Evolutionary conservation across 805 yeast genomes (phyloP).

Genomic region (Ogataea nonfermentans): DNA sequence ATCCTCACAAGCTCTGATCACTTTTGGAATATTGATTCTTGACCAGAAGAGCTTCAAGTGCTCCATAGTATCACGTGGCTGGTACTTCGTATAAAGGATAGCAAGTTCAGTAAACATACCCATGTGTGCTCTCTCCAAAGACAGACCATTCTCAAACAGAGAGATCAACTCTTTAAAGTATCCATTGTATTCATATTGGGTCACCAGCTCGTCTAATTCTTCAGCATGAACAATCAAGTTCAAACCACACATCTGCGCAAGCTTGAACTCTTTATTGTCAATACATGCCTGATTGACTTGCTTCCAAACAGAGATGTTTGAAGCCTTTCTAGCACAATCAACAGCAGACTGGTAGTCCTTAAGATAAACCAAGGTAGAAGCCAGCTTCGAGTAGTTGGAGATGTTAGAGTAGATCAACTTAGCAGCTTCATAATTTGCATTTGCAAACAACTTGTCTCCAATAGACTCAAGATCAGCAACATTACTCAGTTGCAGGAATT

Average conservation of each 20-base stretch:
- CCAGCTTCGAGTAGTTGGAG: slow-evolving; percentile 92
- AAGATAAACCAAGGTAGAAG: slow-evolving; percentile 91
- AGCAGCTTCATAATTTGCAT: slow-evolving; percentile 87
- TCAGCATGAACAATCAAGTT: slow-evolving; percentile 97
- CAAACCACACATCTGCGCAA: slow-evolving; percentile 98
- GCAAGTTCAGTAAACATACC: slow-evolving; percentile 99
- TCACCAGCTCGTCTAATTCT: slow-evolving; percentile 86
- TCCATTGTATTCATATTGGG: slow-evolving; percentile 84
- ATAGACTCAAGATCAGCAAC: slow-evolving; percentile 90
- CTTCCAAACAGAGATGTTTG: slow-evolving; percentile 92
- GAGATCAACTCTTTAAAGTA: slow-evolving; percentile 89
- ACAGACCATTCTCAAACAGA: slow-evolving; percentile 91
- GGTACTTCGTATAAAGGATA: slow-evolving; percentile 82
- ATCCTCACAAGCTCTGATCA: slow-evolving; percentile 85
- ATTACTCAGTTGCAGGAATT: slow-evolving; percentile 78
- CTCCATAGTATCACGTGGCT: slow-evolving; percentile 89
- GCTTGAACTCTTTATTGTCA: slow-evolving; percentile 89
- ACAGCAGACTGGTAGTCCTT: slow-evolving; percentile 95
- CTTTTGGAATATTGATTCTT: slow-evolving; percentile 96
- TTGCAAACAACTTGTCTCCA: slow-evolving; percentile 86
- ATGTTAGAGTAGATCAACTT: slow-evolving; percentile 80
- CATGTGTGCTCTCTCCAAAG: slow-evolving; percentile 98
- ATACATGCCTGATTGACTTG: slow-evolving; percentile 97
- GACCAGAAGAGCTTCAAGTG: slow-evolving; percentile 98
- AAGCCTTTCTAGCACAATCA: slow-evolving; percentile 97